Evolutionary conservation across 257 asterid species (phyloP).

Genomic region (Primulina tabacum): DNA sequence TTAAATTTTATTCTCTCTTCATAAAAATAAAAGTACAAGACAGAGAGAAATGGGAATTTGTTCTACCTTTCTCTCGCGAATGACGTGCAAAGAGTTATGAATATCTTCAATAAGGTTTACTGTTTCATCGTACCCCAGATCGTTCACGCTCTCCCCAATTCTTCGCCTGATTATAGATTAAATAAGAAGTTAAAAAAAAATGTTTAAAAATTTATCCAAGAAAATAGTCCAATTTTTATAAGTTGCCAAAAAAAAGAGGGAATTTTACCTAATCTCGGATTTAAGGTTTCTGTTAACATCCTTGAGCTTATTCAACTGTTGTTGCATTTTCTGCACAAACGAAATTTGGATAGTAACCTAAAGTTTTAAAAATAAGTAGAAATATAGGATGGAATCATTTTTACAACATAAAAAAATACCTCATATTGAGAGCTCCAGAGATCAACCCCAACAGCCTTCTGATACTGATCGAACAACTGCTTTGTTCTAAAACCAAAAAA

Average conservation of each 20-base stretch:
- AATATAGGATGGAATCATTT: background rate
- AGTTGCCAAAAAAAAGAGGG: too few relatives aligned
- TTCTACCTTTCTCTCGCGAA: slow-evolving; percentile 50
- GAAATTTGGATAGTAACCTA: background rate
- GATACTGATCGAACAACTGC: slow-evolving; percentile 75
- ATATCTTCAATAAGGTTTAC: slow-evolving; percentile 49
- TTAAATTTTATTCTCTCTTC: too few relatives aligned
- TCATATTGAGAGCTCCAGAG: slow-evolving; percentile 82
- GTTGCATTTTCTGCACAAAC: slow-evolving; percentile 73
- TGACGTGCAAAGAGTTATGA: slow-evolving; percentile 33
- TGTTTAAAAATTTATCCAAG: background rate
- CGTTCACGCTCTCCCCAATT: slow-evolving; percentile 52
- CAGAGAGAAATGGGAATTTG: too few relatives aligned
- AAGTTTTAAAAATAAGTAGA: background rate
- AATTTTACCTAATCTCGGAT: slow-evolving; percentile 59
- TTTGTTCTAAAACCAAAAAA: slow-evolving; percentile 47
- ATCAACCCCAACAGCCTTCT: slow-evolving; percentile 67
- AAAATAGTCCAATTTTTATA: background rate
- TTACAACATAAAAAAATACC: slow-evolving; percentile 35
- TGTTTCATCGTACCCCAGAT: slow-evolving; percentile 42
- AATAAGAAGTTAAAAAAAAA: background rate
- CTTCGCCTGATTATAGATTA: slow-evolving; percentile 36
- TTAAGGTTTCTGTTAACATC: slow-evolving; percentile 73
- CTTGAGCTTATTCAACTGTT: slow-evolving; percentile 71
- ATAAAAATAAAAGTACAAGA: too few relatives aligned